Percentiles rank a stretch among this genome's conserved stretches.
These are phyloP conservation scores for Russula vinacea DNA, from an alignment of 768 basidiomycete genomes.

Conservation along the genomic window DNA sequence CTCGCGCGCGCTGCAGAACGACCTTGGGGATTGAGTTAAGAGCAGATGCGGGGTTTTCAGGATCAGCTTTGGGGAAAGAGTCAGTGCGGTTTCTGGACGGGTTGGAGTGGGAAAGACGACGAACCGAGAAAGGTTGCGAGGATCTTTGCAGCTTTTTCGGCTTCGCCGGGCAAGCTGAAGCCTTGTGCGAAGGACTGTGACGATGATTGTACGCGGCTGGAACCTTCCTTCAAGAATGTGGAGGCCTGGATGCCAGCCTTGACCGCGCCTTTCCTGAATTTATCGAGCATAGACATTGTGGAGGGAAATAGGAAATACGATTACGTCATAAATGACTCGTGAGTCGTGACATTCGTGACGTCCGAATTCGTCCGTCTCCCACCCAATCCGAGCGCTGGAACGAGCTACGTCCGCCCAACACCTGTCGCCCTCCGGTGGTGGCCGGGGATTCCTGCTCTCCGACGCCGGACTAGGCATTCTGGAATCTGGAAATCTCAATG, in stretches of 20 bases:
- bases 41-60: conserved; percentile 80
- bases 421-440: too few species aligned
- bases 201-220: conserved; percentile 66
- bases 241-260: conserved; percentile 81
- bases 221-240: conserved; percentile 65
- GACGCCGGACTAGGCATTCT: background rate
- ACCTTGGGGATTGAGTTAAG: conserved; percentile 93
- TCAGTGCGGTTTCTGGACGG: background rate
- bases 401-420: too few species aligned
- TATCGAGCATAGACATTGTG: conserved; percentile 65
- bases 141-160: conserved; percentile 91
- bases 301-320: background rate
- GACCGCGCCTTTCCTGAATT: conserved; percentile 74
- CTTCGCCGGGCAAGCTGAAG: conserved; percentile 88
- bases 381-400: too few species aligned
- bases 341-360: background rate
- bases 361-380: background rate
- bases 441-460: background rate
- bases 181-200: conserved; percentile 77
- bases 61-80: conserved; percentile 60
- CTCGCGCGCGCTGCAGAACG: conserved; percentile 84
- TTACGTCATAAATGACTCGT: background rate
- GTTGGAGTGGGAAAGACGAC: conserved; percentile 25
- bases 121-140: conserved; percentile 86
- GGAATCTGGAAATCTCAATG: background rate